Percentiles rank a stretch among this genome's conserved stretches.
phyloP scores from a whole-genome alignment of 371 early-diverging fungal species.

The Actinomortierella wolfii region DNA sequence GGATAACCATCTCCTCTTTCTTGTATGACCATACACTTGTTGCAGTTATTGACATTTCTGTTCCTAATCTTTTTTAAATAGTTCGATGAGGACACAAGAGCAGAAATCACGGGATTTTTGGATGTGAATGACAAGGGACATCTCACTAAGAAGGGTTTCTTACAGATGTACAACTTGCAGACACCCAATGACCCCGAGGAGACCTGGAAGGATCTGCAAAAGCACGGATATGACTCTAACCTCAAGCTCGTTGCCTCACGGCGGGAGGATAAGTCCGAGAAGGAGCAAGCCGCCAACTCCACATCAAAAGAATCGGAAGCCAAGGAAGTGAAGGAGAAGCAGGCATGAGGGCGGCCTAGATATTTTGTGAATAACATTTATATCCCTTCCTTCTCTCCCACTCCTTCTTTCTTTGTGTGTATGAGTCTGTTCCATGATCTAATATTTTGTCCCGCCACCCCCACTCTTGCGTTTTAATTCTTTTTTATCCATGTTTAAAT shows the following conservation, averaged over 20 bases:
- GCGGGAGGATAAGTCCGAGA: slow-evolving; percentile 12
- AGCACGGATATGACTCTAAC: slow-evolving; percentile 59
- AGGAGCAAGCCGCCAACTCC: slow-evolving; percentile 16
- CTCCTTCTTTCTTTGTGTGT: neutral
- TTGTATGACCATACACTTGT: slow-evolving; percentile 1
- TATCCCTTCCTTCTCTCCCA: neutral
- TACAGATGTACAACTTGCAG: slow-evolving; percentile 78
- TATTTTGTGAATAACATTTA: too few species aligned
- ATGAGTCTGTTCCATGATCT: neutral
- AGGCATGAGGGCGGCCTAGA: too few species aligned
- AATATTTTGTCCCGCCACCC: neutral
- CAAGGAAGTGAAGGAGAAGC: neutral
- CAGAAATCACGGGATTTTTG: slow-evolving; percentile 66
- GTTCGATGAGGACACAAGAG: slow-evolving; percentile 72
- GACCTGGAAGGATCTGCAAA: slow-evolving; percentile 74
- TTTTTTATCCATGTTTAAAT: too few species aligned
- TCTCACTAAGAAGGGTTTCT: slow-evolving; percentile 66
- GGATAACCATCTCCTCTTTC: neutral
- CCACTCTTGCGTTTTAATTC: too few species aligned
- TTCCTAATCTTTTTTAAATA: too few species aligned
- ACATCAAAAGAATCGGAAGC: neutral
- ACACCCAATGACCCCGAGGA: slow-evolving; percentile 70
- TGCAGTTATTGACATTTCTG: too few species aligned
- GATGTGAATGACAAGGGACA: slow-evolving; percentile 58
- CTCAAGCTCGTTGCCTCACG: slow-evolving; percentile 47